Evolutionary conservation across 164 flowering plant genomes (phyloP).

Genomic region (Amborella trichopoda): DNA sequence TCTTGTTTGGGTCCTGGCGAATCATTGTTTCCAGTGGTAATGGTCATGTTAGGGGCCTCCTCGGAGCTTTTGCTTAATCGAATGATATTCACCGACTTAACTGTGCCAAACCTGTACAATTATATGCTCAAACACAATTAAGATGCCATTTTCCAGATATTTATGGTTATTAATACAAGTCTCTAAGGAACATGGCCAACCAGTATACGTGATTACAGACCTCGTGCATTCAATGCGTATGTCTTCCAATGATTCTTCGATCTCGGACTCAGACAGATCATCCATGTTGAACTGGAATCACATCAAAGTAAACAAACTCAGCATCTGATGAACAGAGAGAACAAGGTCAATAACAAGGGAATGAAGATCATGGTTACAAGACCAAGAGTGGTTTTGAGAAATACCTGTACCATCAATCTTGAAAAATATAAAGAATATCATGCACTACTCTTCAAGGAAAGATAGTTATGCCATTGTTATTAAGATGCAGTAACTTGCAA

Average conservation of each 20-base stretch:
- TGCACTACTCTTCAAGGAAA: too few relatives aligned
- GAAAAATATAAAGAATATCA: too few relatives aligned
- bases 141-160: too few relatives aligned
- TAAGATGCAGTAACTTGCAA: too few relatives aligned
- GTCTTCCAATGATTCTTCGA: constrained; percentile 81
- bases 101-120: constrained; percentile 79
- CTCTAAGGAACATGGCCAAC: not conserved
- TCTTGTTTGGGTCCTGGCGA: constrained; percentile 1
- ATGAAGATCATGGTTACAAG: too few relatives aligned
- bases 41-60: constrained; percentile 10
- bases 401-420: too few relatives aligned
- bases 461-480: too few relatives aligned
- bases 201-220: too few relatives aligned
- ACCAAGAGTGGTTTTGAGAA: too few relatives aligned
- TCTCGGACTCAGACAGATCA: constrained; percentile 39
- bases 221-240: constrained; percentile 83
- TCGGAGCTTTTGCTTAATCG: constrained; percentile 10
- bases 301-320: not conserved
- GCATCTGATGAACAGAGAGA: too few relatives aligned
- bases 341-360: too few relatives aligned
- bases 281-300: constrained; percentile 41
- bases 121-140: too few relatives aligned
- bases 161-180: not conserved
- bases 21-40: constrained; percentile 5
- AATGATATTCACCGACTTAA: constrained; percentile 54